Evolutionary conservation across 176 grass and related monocot species (phyloP), one percentile per base, ranked within the genome.

Genomic region (Paspalum notatum): DNA sequence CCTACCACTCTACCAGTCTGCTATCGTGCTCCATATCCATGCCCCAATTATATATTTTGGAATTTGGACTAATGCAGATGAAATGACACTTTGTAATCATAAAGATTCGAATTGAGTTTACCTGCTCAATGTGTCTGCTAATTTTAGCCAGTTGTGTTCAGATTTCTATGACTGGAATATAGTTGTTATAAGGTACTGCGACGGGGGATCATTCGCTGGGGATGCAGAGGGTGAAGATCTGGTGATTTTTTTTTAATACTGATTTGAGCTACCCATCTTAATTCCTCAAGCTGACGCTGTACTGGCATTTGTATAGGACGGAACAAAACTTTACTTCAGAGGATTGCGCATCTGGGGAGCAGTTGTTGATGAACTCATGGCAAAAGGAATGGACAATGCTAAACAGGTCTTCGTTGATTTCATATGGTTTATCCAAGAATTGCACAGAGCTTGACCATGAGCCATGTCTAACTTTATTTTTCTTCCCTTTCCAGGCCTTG

Each of bases 161-260:
- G 89, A 91, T 91, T 94, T 94, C 74, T 94, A 91, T 62, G 70
- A 90, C 68, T 97, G 94, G 94, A 97, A 97, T 72, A 97, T 83
- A 78, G 91, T 80, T 40, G 85, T 59, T 14, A n/a, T 97, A 71
- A 82, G 90, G 50, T 97, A 94, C 43, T 97, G 95, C 9, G 91
- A 97, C 3, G 91, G 94, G 10, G 90, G 77, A 21, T 97, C 91
- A 32, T 94, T 90, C 85, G 62, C 87, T 77, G 91, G 94, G 52
- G 68, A 97, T n/a, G 72, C 80, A 1, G 91, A 97, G 76, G 84
- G 50, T 38, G 51, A 79, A 62, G 60, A 81, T 72, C 51, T 79
- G 48, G 92, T 94, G 65, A 59, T 15, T 24, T 60, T 70, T 57
- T 62, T 62, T 45, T 4, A 59, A 18, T 68, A 74, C 4, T 61